phyloP scores from a whole-genome alignment of 1,139 yeast genomes.

The Ashbya aceris region DNA sequence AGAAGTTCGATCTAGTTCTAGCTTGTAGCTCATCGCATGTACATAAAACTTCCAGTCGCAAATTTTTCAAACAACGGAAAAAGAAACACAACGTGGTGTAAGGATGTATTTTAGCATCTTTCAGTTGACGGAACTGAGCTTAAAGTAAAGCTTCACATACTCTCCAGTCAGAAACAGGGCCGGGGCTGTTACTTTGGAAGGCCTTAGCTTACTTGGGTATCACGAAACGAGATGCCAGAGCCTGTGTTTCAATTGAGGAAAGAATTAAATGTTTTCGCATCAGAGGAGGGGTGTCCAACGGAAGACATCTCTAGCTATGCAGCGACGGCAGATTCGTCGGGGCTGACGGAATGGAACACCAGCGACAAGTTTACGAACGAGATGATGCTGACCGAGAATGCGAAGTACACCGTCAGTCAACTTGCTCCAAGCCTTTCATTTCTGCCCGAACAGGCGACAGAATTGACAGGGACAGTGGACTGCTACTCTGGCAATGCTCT shows the following conservation, averaged over 20 bases:
- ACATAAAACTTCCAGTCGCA: constrained; percentile 3
- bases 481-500: constrained; percentile 47
- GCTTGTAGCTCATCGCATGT: not conserved
- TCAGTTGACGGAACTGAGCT: not conserved
- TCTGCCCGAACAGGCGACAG: constrained; percentile 6
- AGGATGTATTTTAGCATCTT: not conserved
- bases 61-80: constrained; percentile 1
- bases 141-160: too few species aligned
- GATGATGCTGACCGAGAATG: constrained; percentile 25
- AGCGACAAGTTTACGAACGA: constrained; percentile 8
- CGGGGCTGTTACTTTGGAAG: too few species aligned
- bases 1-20: not conserved
- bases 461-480: constrained; percentile 45
- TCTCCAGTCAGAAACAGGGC: too few species aligned
- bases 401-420: constrained; percentile 20
- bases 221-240: constrained; percentile 4
- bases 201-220: too few species aligned
- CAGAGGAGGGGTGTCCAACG: not conserved
- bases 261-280: constrained; percentile 9
- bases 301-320: constrained; percentile 3
- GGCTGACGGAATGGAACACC: not conserved
- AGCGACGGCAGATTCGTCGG: constrained; percentile 4
- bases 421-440: constrained; percentile 15
- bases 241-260: constrained; percentile 12
- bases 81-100: constrained; percentile 1